Evolutionary conservation across 148 eudicot species (phyloP).

Genomic region (Simmondsia chinensis): DNA sequence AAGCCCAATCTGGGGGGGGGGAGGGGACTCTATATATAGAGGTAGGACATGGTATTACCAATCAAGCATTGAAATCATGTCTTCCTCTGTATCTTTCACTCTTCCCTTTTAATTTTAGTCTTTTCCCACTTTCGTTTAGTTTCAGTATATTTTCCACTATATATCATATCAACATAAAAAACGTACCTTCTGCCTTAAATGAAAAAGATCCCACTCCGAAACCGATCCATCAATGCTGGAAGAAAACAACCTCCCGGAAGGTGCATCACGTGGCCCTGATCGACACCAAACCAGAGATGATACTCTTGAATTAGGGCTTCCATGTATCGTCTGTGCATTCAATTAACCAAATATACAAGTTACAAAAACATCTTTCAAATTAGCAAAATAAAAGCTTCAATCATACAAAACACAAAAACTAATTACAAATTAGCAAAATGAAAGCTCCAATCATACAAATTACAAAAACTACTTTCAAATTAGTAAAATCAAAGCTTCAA

Average conservation of each 20-base stretch:
- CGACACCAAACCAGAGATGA: conserved; percentile 79
- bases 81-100: too few relatives aligned
- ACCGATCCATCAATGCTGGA: conserved; percentile 81
- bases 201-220: conserved; percentile 83
- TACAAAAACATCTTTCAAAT: conserved; percentile 2
- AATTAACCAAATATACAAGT: too few relatives aligned
- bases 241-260: conserved; percentile 59
- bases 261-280: conserved; percentile 21
- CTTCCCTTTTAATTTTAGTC: neutral
- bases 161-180: neutral
- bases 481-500: neutral
- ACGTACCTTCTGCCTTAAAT: conserved; percentile 58
- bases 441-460: neutral
- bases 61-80: too few relatives aligned
- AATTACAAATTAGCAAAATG: neutral
- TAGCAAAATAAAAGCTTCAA: neutral
- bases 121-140: neutral
- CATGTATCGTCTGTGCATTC: conserved; percentile 58
- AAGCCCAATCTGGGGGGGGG: too few relatives aligned
- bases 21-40: too few relatives aligned
- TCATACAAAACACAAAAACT: neutral
- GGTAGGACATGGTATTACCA: too few relatives aligned
- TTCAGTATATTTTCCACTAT: neutral
- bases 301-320: conserved; percentile 47
- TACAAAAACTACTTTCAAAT: neutral